Base-by-base conservation (phyloP, 2,329 filamentous ascomycete genomes). In the Ceratocystis papillata region DNA sequence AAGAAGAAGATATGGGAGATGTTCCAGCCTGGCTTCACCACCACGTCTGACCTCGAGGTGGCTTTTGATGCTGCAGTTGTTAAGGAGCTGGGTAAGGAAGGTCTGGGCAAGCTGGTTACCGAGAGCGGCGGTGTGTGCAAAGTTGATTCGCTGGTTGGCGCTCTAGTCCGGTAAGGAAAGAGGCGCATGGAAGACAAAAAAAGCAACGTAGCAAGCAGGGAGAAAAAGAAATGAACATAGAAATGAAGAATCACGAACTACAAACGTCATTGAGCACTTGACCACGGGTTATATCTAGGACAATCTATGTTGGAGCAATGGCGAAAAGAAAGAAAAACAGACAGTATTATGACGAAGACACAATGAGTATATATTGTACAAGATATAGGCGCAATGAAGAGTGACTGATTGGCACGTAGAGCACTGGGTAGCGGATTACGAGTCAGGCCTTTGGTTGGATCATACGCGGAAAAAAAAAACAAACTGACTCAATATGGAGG, bases 1-100 rank as follows among this genome's bases (percentile, higher is more conserved):
- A 99, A 99, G 87, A 99, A 97, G 86, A 97, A 97, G 86, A 80
- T 97, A 69, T 97, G 93, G 92, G 94, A 99, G 81, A 90, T 83
- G 8, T 90, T 96, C 78, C 93, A 97, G 81, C 91, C 92, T 0
- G 94, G 93, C 0, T 97, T 97, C 79, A 96, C 89, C 37, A 99
- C 93, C 6, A 96, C 88, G 1, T 87, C 87, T 6, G 77, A 76
- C 60, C 80, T 93, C 63, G 88, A 92, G 77, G 93, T 96, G 45
- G 91, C 83, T 0, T 99, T 97, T 74, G 89, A 97, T 72, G 89
- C 88, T 2, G 81, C 78, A 57, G 85, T 80, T 59, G 89, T 96
- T 45, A 87, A 89, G 76, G 85, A 87, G 76, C 79, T 93, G 67
- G 86, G 87, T 72, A 87, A 87, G 75, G 83, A 86, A 69, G 88